Conservation (phyloP, 2,329 filamentous ascomycete species). For the Scleromitrula shiraiana region DNA sequence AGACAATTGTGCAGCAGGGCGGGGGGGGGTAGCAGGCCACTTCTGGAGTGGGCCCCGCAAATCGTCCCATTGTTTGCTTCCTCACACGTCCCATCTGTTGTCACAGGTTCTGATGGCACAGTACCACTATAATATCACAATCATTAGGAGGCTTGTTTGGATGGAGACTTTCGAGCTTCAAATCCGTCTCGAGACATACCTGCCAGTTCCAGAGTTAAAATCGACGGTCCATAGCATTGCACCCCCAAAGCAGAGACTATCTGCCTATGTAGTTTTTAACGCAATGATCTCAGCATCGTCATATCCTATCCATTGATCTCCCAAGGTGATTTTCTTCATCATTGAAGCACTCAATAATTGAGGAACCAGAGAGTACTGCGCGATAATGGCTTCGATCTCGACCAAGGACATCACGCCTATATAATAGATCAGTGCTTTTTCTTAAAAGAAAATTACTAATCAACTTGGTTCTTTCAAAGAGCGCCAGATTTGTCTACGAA, state of each 20-base stretch:
- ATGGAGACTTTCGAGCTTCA: not conserved
- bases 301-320: constrained; percentile 32
- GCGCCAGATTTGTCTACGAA: too few relatives aligned
- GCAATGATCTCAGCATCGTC: constrained; percentile 1
- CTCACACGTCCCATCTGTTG: not conserved
- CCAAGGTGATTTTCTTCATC: constrained; percentile 31
- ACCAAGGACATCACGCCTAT: constrained; percentile 6
- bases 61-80: not conserved
- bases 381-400: constrained; percentile 12
- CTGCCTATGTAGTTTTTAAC: constrained; percentile 16
- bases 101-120: not conserved
- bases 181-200: not conserved
- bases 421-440: too few relatives aligned
- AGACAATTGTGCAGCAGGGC: too few relatives aligned
- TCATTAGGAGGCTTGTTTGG: not conserved
- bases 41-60: too few relatives aligned
- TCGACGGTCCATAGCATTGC: constrained; percentile 22
- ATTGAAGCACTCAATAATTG: constrained; percentile 24
- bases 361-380: constrained; percentile 14
- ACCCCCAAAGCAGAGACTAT: constrained; percentile 18
- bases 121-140: not conserved
- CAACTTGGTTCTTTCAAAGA: too few relatives aligned
- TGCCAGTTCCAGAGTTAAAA: constrained; percentile 1
- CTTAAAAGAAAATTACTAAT: too few relatives aligned
- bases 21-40: too few relatives aligned